phyloP scores from a whole-genome alignment of 2,329 filamentous ascomycete species.

The Colletotrichum karsti region DNA sequence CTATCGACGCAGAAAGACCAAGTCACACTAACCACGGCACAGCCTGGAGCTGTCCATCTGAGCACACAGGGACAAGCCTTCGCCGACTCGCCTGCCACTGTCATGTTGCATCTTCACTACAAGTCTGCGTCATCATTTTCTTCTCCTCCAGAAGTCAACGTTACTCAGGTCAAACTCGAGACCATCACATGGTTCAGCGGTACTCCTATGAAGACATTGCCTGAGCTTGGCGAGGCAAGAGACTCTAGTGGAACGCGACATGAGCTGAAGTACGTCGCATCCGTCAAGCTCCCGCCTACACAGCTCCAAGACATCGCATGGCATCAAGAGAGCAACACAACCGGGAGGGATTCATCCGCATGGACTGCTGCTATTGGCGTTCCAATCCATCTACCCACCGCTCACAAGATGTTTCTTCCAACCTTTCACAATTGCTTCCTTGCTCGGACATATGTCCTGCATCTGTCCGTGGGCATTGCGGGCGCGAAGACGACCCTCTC shows the following conservation, averaged over 20 bases:
- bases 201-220: constrained; percentile 52
- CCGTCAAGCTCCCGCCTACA: constrained; percentile 48
- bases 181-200: constrained; percentile 62
- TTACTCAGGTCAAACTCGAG: constrained; percentile 57
- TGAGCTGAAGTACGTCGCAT: constrained; percentile 55
- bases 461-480: constrained; percentile 50
- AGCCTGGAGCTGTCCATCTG: constrained; percentile 58
- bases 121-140: constrained; percentile 50
- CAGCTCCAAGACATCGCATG: constrained; percentile 49
- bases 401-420: constrained; percentile 60
- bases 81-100: constrained; percentile 46
- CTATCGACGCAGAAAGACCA: constrained; percentile 59
- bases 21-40: constrained; percentile 52
- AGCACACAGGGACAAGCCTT: constrained; percentile 56
- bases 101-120: constrained; percentile 59
- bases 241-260: constrained; percentile 36
- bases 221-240: constrained; percentile 59
- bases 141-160: constrained; percentile 56
- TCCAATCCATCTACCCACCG: constrained; percentile 55
- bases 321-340: too few relatives aligned
- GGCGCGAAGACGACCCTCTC: constrained; percentile 52
- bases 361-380: too few relatives aligned
- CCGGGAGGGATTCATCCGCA: too few relatives aligned
- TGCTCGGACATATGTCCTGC: constrained; percentile 61
- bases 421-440: constrained; percentile 67